These are phyloP conservation scores for Thalassiosira exigua DNA, from an alignment of 352 stramenopile genomes.

Conservation along the genomic window DNA sequence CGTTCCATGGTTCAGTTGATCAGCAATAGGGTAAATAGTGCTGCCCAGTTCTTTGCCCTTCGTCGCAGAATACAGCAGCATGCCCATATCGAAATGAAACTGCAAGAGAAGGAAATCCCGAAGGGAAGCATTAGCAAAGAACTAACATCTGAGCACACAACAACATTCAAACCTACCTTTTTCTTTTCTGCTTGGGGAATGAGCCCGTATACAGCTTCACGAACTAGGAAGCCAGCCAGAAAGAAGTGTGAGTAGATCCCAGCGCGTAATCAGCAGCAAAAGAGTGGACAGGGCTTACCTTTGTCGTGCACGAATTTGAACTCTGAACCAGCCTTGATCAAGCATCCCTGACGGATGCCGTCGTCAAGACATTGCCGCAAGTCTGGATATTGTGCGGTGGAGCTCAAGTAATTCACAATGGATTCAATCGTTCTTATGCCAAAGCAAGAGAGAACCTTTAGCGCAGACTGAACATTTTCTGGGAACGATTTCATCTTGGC, in stretches of 20 bases:
- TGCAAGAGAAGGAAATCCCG: too few species aligned
- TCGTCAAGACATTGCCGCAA: not conserved
- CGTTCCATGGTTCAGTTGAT: constrained; percentile 11
- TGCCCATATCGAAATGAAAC: constrained; percentile 40
- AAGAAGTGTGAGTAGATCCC: not conserved
- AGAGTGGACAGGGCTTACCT: not conserved
- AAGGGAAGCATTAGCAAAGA: too few species aligned
- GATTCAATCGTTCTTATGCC: constrained; percentile 1
- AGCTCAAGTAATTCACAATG: constrained; percentile 6
- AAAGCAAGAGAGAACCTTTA: constrained; percentile 37
- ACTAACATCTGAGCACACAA: too few species aligned
- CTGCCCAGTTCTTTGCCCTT: constrained; percentile 1
- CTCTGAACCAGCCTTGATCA: constrained; percentile 1
- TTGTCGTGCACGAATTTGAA: constrained; percentile 38
- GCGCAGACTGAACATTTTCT: constrained; percentile 8
- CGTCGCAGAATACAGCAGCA: constrained; percentile 1
- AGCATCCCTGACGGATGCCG: constrained; percentile 9
- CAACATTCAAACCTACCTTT: too few species aligned
- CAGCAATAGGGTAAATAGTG: not conserved
- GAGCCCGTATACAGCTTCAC: constrained; percentile 32
- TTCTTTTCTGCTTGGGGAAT: constrained; percentile 6
- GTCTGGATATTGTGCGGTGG: constrained; percentile 5
- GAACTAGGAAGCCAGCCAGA: not conserved
- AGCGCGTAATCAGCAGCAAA: not conserved
- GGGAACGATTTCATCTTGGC: constrained; percentile 10